Evolutionary conservation across 1,139 yeast genomes (phyloP).

Genomic region (Candida glucosophila): DNA sequence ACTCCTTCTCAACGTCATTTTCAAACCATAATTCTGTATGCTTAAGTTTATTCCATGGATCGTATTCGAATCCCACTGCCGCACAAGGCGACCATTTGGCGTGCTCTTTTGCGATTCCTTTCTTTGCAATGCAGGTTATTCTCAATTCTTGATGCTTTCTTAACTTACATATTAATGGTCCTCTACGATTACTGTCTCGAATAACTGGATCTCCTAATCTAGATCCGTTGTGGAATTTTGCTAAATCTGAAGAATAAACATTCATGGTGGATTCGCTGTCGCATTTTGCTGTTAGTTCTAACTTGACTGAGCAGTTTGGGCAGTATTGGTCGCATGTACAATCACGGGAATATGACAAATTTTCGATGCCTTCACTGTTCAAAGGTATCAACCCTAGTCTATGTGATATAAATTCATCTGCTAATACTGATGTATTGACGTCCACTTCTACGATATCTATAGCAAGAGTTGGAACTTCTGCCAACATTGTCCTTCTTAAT

Average conservation of each 20-base stretch:
- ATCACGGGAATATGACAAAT: constrained; percentile 76
- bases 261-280: constrained; percentile 83
- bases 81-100: constrained; percentile 98
- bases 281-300: constrained; percentile 80
- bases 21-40: constrained; percentile 98
- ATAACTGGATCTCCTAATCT: constrained; percentile 77
- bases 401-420: constrained; percentile 94
- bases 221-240: constrained; percentile 39
- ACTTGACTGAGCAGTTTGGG: constrained; percentile 84
- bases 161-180: constrained; percentile 82
- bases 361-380: constrained; percentile 75
- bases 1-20: constrained; percentile 77
- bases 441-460: constrained; percentile 95
- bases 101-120: constrained; percentile 97
- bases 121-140: constrained; percentile 88
- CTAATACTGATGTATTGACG: constrained; percentile 85
- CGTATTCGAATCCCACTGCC: constrained; percentile 97
- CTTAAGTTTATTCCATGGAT: constrained; percentile 96
- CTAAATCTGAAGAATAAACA: constrained; percentile 82
- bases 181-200: constrained; percentile 67
- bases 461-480: constrained; percentile 94
- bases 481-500: constrained; percentile 80
- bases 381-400: constrained; percentile 87
- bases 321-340: constrained; percentile 98
- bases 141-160: constrained; percentile 89